Evolutionary conservation across 2,329 filamentous ascomycete species (phyloP).

Genomic region (Cladosporium sphaerospermum): DNA sequence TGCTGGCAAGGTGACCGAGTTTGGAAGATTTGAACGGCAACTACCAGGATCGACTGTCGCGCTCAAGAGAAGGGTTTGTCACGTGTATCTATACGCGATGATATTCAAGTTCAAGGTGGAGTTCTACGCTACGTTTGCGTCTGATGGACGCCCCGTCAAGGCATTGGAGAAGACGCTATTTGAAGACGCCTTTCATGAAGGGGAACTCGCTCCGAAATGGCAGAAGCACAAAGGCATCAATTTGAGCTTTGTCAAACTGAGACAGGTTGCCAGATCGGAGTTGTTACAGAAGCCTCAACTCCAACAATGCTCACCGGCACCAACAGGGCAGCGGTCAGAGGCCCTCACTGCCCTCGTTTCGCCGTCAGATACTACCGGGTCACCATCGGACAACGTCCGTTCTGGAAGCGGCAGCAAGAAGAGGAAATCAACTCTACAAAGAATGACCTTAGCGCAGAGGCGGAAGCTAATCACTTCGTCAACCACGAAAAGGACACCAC

Average conservation of each 20-base stretch:
- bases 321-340: not conserved
- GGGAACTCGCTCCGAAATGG: not conserved
- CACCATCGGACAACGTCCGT: not conserved
- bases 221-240: not conserved
- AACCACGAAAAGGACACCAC: too few relatives aligned
- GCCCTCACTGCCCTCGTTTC: not conserved
- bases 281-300: not conserved
- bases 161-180: not conserved
- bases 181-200: not conserved
- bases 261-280: not conserved
- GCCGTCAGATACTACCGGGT: not conserved
- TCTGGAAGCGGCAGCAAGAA: not conserved
- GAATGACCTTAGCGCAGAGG: not conserved
- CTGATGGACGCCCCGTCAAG: not conserved
- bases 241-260: not conserved
- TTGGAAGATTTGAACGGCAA: not conserved
- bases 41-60: not conserved
- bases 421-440: not conserved
- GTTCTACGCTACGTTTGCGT: not conserved
- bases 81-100: slow-evolving; percentile 1
- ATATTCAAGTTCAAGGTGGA: not conserved
- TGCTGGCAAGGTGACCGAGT: not conserved
- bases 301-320: not conserved
- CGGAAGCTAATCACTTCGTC: not conserved
- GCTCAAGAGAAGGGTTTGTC: not conserved